phyloP scores from a whole-genome alignment of 1,139 yeast genomes.

The Sugiyamaella neomexicana region DNA sequence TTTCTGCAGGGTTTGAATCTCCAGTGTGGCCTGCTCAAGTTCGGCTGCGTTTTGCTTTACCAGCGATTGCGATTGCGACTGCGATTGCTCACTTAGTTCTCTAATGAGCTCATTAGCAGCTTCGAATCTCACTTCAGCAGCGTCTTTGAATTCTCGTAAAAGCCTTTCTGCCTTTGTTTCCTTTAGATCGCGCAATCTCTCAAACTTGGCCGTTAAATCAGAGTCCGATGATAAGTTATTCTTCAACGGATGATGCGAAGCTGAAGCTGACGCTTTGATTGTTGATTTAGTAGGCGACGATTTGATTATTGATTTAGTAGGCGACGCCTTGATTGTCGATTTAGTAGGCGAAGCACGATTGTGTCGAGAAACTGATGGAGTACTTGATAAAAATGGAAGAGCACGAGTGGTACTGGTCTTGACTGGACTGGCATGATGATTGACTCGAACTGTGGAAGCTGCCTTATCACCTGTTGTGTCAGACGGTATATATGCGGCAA shows the following conservation, averaged over 20 bases:
- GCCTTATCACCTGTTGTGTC: not conserved
- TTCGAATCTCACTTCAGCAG: slow-evolving; percentile 36
- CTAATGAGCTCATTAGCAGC: slow-evolving; percentile 38
- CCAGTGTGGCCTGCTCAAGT: not conserved
- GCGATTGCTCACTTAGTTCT: slow-evolving; percentile 22
- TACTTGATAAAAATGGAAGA: not conserved
- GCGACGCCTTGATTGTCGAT: not conserved
- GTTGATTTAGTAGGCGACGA: not conserved
- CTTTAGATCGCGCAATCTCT: slow-evolving; percentile 23
- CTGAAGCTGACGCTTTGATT: not conserved
- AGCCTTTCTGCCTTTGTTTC: slow-evolving; percentile 37
- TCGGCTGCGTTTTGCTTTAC: slow-evolving; percentile 18
- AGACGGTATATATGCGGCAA: not conserved
- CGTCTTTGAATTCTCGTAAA: slow-evolving; percentile 35
- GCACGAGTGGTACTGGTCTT: not conserved
- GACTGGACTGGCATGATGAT: not conserved
- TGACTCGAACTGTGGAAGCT: not conserved
- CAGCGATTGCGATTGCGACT: not conserved
- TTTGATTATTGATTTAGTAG: no score
- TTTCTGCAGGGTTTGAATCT: slow-evolving; percentile 11
- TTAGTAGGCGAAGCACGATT: not conserved
- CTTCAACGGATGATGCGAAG: not conserved
- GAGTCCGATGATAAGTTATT: not conserved
- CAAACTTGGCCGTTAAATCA: slow-evolving; percentile 2
- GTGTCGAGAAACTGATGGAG: not conserved